phyloP scores from a whole-genome alignment of 2,329 filamentous ascomycete species.

The Exophiala alcalophila region DNA sequence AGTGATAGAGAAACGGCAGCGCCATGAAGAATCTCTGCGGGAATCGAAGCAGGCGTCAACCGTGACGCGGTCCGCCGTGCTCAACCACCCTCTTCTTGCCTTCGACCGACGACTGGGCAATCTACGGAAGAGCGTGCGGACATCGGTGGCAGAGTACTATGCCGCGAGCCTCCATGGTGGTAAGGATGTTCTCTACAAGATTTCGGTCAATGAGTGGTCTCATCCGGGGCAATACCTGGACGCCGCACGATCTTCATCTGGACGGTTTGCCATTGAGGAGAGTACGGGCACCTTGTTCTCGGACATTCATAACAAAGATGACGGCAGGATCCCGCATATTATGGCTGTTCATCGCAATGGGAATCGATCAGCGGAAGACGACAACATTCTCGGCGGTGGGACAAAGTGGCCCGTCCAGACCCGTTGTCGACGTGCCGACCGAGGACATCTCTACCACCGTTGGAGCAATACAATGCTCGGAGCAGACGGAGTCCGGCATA shows the following conservation, averaged over 20 bases:
- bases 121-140: background rate
- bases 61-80: constrained; percentile 23
- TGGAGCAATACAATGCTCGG: too few relatives aligned
- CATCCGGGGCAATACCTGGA: too few relatives aligned
- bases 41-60: constrained; percentile 4
- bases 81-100: constrained; percentile 24
- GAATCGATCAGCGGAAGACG: too few relatives aligned
- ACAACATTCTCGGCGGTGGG: too few relatives aligned
- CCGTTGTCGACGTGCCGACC: too few relatives aligned
- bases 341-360: too few relatives aligned
- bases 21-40: constrained; percentile 24
- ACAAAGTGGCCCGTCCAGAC: too few relatives aligned
- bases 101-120: constrained; percentile 18
- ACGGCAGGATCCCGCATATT: too few relatives aligned
- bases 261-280: constrained; percentile 2
- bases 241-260: too few relatives aligned
- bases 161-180: constrained; percentile 11
- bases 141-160: constrained; percentile 16
- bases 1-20: constrained; percentile 39
- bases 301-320: too few relatives aligned
- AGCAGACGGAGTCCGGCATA: too few relatives aligned
- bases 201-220: background rate
- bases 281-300: constrained; percentile 1
- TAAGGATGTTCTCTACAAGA: background rate
- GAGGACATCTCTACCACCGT: too few relatives aligned